These are phyloP conservation scores for Osmanthus fragrans DNA, from an alignment of 257 asterid genomes.

Conservation along the genomic window DNA sequence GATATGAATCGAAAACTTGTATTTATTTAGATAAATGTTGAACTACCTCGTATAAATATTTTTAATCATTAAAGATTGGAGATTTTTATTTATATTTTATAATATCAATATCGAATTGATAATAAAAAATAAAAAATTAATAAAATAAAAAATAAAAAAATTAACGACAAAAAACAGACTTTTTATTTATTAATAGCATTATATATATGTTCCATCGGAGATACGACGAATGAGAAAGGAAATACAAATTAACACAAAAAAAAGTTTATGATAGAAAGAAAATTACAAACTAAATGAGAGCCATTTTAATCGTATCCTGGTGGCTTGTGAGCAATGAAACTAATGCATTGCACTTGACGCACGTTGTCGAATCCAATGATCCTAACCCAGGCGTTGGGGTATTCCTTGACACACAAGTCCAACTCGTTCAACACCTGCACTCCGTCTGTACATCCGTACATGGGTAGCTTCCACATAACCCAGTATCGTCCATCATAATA, in stretches of 20 bases:
- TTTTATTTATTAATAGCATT: too few relatives aligned
- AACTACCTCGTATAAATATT: too few relatives aligned
- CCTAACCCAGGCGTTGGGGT: conserved; percentile 32
- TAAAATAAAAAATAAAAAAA: too few relatives aligned
- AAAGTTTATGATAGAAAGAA: not conserved
- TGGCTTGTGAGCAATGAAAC: conserved; percentile 17
- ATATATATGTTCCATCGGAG: not conserved
- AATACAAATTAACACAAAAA: not conserved
- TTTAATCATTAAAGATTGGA: too few relatives aligned
- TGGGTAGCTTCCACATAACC: conserved; percentile 59
- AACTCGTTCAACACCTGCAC: conserved; percentile 40
- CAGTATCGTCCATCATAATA: conserved; percentile 58
- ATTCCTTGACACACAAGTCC: conserved; percentile 19
- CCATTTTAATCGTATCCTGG: not conserved
- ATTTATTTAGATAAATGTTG: too few relatives aligned
- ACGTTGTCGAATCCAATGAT: conserved; percentile 39
- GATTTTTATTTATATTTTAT: too few relatives aligned
- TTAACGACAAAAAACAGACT: not conserved
- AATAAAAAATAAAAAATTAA: too few relatives aligned
- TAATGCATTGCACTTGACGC: conserved; percentile 25
- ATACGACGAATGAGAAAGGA: not conserved
- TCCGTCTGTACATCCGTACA: conserved; percentile 41
- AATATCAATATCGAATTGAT: not conserved
- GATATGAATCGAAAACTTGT: too few relatives aligned
- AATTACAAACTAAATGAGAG: not conserved